Percentiles rank a stretch among this genome's conserved stretches.
Evolutionary conservation across 2,329 filamentous ascomycete genomes (phyloP).

Genomic region (Colletotrichum australisinense): DNA sequence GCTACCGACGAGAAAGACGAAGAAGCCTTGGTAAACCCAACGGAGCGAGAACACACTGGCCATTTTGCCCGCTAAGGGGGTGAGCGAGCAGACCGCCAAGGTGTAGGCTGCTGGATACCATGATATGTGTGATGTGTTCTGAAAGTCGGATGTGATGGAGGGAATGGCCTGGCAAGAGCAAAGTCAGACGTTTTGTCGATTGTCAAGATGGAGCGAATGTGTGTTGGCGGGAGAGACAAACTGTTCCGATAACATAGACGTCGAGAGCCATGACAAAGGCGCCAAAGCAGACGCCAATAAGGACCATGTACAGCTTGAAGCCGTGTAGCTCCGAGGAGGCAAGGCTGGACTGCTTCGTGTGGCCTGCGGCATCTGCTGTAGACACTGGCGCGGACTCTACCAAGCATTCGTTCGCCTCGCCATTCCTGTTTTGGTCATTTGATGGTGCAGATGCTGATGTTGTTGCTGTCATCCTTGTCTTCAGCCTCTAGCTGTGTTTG

Average conservation of each 20-base stretch:
- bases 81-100: background rate
- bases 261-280: constrained; percentile 4
- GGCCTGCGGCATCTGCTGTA: background rate
- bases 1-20: background rate
- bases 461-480: background rate
- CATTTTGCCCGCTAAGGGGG: constrained; percentile 1
- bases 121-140: constrained; percentile 1
- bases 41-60: background rate
- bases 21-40: background rate
- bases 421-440: background rate
- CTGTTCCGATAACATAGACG: background rate
- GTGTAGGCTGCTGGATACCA: background rate
- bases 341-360: background rate
- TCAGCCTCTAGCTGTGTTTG: background rate
- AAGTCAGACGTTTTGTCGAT: background rate
- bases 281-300: background rate
- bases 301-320: background rate
- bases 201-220: background rate
- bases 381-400: background rate
- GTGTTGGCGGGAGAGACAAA: background rate
- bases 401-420: background rate
- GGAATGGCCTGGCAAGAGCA: background rate
- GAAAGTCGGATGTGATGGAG: background rate
- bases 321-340: background rate
- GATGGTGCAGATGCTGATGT: background rate